Conservation (phyloP, 2,329 filamentous ascomycete genomes). For the Talaromyces sp. region DNA sequence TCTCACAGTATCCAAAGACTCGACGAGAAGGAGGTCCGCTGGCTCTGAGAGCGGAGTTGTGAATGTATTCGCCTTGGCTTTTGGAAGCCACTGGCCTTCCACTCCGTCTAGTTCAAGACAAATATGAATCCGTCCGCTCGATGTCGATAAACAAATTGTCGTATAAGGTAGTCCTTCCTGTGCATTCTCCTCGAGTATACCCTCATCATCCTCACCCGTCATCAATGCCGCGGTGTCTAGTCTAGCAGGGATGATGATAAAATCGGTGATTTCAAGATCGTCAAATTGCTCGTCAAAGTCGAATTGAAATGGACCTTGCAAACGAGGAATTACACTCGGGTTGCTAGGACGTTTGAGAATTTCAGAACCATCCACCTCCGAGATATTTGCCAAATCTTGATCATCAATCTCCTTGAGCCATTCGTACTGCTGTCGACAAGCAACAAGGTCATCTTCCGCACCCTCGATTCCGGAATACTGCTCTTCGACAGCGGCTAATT, state of each 20-base stretch:
- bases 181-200: conserved; percentile 41
- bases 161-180: conserved; percentile 56
- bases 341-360: conserved; percentile 57
- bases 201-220: conserved; percentile 51
- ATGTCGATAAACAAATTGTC: conserved; percentile 58
- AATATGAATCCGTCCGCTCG: conserved; percentile 56
- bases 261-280: conserved; percentile 60
- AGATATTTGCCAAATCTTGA: conserved; percentile 50
- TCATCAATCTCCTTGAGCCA: conserved; percentile 59
- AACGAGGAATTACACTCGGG: conserved; percentile 56
- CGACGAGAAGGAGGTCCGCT: conserved; percentile 45
- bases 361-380: conserved; percentile 48
- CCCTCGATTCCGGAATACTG: conserved; percentile 35
- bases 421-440: conserved; percentile 55
- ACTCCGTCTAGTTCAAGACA: conserved; percentile 63
- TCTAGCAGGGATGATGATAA: conserved; percentile 56
- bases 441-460: conserved; percentile 47
- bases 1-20: conserved; percentile 45
- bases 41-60: conserved; percentile 42
- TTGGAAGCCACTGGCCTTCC: conserved; percentile 63
- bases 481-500: conserved; percentile 51
- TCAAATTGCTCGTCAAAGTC: conserved; percentile 51
- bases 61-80: conserved; percentile 42
- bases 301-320: conserved; percentile 62
- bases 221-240: conserved; percentile 54